Conservation (phyloP, 2,329 filamentous ascomycete species). For the Lecanicillium sp. region DNA sequence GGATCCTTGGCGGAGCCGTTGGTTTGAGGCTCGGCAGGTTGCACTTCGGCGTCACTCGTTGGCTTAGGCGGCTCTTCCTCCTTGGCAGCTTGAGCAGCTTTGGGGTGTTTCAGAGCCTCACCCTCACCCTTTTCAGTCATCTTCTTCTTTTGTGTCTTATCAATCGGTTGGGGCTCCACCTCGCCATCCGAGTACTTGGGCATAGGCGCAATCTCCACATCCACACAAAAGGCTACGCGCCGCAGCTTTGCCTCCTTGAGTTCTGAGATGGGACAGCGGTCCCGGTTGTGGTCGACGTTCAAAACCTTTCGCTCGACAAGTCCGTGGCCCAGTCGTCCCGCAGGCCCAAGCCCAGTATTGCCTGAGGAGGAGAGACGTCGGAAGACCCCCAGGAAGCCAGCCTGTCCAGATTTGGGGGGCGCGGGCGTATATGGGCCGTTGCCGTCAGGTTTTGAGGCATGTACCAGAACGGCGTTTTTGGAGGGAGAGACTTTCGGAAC, state of each 20-base stretch:
- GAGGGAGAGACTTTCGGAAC: slow-evolving; percentile 40
- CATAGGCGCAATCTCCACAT: slow-evolving; percentile 90
- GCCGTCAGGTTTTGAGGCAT: slow-evolving; percentile 46
- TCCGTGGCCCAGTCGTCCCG: slow-evolving; percentile 41
- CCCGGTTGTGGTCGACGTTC: slow-evolving; percentile 74
- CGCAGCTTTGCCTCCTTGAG: slow-evolving; percentile 73
- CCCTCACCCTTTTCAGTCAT: slow-evolving; percentile 64
- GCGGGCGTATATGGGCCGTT: slow-evolving; percentile 64
- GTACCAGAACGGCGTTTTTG: slow-evolving; percentile 52
- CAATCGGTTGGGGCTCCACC: slow-evolving; percentile 18
- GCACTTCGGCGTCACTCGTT: slow-evolving; percentile 9
- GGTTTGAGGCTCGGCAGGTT: neutral
- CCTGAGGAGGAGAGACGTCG: slow-evolving; percentile 69
- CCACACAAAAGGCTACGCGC: slow-evolving; percentile 89
- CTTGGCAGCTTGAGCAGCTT: slow-evolving; percentile 50
- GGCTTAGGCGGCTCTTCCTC: slow-evolving; percentile 26
- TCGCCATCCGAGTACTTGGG: slow-evolving; percentile 65
- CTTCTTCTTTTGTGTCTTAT: slow-evolving; percentile 45
- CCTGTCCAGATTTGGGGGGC: slow-evolving; percentile 58
- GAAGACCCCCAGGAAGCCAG: slow-evolving; percentile 73
- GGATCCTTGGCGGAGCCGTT: neutral
- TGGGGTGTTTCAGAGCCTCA: slow-evolving; percentile 61
- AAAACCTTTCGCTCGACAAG: slow-evolving; percentile 72
- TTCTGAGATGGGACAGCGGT: slow-evolving; percentile 71
- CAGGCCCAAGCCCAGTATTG: slow-evolving; percentile 21